phyloP scores from a whole-genome alignment of 495 filamentous ascomycete genomes.

The Neurospora sp. region DNA sequence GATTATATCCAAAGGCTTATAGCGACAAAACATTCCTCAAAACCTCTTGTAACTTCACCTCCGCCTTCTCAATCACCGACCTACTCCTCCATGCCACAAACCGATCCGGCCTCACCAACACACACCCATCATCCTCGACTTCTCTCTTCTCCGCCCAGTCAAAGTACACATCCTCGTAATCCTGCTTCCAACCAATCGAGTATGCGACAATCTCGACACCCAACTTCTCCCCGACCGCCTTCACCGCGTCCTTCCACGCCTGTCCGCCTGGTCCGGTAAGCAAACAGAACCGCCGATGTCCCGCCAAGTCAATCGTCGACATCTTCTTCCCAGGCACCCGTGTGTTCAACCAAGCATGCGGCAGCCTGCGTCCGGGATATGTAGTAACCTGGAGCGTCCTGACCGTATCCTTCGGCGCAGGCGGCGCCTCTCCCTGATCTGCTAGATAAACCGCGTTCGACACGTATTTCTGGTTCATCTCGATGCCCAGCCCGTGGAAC shows the following conservation, averaged over 20 bases:
- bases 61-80: slow-evolving; percentile 11
- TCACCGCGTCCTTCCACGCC: slow-evolving; percentile 22
- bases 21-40: slow-evolving; percentile 12
- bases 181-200: slow-evolving; percentile 28
- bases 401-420: slow-evolving; percentile 11
- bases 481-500: slow-evolving; percentile 28
- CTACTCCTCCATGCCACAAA: slow-evolving; percentile 33
- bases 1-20: background rate
- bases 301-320: slow-evolving; percentile 31
- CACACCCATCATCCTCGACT: slow-evolving; percentile 30
- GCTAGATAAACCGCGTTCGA: slow-evolving; percentile 16
- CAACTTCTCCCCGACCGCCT: slow-evolving; percentile 6
- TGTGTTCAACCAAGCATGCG: slow-evolving; percentile 33
- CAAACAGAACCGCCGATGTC: slow-evolving; percentile 25
- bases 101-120: slow-evolving; percentile 33
- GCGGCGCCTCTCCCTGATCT: slow-evolving; percentile 13
- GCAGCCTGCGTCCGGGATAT: slow-evolving; percentile 26
- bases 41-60: slow-evolving; percentile 15
- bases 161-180: slow-evolving; percentile 31
- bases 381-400: slow-evolving; percentile 17
- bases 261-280: slow-evolving; percentile 28
- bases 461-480: slow-evolving; percentile 34
- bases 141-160: slow-evolving; percentile 26
- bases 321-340: slow-evolving; percentile 15
- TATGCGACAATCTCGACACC: slow-evolving; percentile 21